A percentile compares a stretch with the other conserved stretches of the same genome.
Evolutionary conservation across 495 filamentous ascomycete species (phyloP).

Genomic region (Cercophora newfieldiana): DNA sequence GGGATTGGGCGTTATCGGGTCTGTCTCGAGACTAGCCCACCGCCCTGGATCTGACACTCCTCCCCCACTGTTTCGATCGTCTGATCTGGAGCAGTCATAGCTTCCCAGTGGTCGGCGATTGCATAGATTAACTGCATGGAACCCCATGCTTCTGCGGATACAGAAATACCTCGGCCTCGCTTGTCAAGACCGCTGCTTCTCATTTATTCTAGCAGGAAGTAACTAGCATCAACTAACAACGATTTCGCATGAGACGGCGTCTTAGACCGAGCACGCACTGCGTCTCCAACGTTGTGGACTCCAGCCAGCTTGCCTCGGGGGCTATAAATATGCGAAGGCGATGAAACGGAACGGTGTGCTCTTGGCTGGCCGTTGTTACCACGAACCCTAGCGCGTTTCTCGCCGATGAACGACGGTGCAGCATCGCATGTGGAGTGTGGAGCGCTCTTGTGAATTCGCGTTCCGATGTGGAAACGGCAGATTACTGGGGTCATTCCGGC

Average conservation of each 20-base stretch:
- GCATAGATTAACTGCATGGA: conserved; percentile 23
- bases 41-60: conserved; percentile 15
- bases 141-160: neutral
- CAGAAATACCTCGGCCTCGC: neutral
- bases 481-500: conserved; percentile 13
- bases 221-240: no score
- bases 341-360: conserved; percentile 3
- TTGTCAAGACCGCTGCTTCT: neutral
- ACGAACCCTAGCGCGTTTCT: neutral
- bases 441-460: neutral
- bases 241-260: no score
- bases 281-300: neutral
- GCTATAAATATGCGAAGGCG: conserved; percentile 8
- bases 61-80: conserved; percentile 28
- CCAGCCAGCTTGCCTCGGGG: neutral
- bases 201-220: neutral
- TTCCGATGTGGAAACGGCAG: conserved; percentile 10
- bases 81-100: conserved; percentile 28
- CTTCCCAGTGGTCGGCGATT: conserved; percentile 13
- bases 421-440: neutral
- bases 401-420: neutral
- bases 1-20: conserved; percentile 10
- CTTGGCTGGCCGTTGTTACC: conserved; percentile 8
- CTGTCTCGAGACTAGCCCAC: conserved; percentile 3
- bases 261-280: no score